A percentile compares a stretch with the other conserved stretches of the same genome.
Conservation (phyloP, 108 stramenopile genomes). For the Bacterosira constricta region DNA sequence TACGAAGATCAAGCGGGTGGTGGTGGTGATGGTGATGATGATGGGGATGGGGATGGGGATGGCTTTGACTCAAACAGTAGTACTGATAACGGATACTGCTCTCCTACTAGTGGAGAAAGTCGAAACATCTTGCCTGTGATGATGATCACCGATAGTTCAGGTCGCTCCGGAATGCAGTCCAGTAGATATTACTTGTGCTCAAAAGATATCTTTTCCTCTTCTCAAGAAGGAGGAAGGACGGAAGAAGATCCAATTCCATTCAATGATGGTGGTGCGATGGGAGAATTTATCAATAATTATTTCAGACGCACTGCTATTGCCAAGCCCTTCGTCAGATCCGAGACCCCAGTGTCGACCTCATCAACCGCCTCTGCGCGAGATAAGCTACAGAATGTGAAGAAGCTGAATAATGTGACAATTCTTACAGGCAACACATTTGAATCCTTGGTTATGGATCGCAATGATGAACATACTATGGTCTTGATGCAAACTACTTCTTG, state of each 20-base stretch:
- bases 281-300: constrained; percentile 46
- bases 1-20: background rate
- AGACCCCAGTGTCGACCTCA: background rate
- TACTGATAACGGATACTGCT: constrained; percentile 16
- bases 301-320: constrained; percentile 34
- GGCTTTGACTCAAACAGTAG: background rate
- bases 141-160: constrained; percentile 58
- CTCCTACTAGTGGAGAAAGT: background rate
- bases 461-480: constrained; percentile 58
- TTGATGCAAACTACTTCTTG: constrained; percentile 64
- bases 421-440: constrained; percentile 52
- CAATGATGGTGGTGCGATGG: constrained; percentile 27
- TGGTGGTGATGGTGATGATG: background rate
- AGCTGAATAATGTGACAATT: constrained; percentile 45
- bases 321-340: constrained; percentile 34
- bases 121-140: constrained; percentile 50
- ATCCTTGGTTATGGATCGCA: constrained; percentile 41
- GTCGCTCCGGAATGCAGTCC: constrained; percentile 23
- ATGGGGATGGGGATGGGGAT: background rate
- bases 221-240: too few relatives aligned
- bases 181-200: constrained; percentile 55
- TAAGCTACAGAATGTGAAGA: background rate
- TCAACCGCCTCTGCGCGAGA: background rate
- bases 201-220: constrained; percentile 22
- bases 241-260: background rate